Percentiles rank a stretch among this genome's conserved stretches.
phyloP scores from a whole-genome alignment of 495 filamentous ascomycete genomes.

The Pseudoneurospora amorphoporcata region DNA sequence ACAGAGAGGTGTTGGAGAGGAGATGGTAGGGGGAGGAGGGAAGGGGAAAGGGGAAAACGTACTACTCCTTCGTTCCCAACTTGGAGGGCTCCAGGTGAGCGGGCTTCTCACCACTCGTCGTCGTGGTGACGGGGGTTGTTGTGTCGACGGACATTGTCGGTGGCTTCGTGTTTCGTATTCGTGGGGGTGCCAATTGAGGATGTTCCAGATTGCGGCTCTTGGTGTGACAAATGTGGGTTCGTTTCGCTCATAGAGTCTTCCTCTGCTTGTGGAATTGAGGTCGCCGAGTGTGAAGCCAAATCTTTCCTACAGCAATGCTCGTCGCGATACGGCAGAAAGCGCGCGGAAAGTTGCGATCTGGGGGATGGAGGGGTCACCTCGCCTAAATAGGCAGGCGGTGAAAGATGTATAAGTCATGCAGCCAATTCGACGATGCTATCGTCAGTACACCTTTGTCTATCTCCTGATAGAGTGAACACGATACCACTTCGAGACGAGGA shows the following conservation, averaged over 20 bases:
- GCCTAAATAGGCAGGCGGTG: not conserved
- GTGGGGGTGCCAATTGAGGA: not conserved
- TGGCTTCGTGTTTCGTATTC: not conserved
- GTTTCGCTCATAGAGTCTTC: not conserved
- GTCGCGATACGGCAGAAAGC: not conserved
- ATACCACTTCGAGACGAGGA: not conserved
- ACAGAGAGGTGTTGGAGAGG: not conserved
- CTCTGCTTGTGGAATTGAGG: not conserved
- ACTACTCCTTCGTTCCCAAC: constrained; percentile 65
- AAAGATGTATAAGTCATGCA: not conserved
- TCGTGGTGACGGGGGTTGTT: not conserved
- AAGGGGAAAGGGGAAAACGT: constrained; percentile 13
- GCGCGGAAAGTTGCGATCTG: not conserved
- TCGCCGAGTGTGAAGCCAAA: not conserved
- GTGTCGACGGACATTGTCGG: not conserved
- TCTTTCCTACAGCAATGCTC: not conserved
- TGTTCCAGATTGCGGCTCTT: not conserved
- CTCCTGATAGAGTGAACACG: not conserved
- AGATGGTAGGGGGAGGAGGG: not conserved
- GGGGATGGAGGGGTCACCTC: not conserved
- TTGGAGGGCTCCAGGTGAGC: constrained; percentile 50
- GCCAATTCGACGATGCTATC: not conserved
- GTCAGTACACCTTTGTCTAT: not conserved
- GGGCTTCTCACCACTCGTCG: constrained; percentile 13
- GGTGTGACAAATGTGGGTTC: not conserved